These are phyloP conservation scores for Ogataea dorogensis DNA, from an alignment of 805 yeast species.

Conservation along the genomic window DNA sequence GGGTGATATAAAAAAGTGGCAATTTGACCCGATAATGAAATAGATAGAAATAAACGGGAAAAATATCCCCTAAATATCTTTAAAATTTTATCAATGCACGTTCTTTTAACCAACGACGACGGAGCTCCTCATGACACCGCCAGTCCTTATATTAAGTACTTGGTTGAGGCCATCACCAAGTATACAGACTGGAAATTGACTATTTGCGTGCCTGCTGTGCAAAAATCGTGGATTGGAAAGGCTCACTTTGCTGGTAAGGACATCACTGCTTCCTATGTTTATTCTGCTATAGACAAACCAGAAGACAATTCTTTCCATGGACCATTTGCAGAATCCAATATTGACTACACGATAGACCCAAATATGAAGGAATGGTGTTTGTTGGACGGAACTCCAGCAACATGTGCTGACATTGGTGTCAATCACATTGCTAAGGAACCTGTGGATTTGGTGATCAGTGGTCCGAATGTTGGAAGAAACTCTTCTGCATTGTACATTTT, in stretches of 20 bases:
- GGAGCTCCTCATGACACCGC: conserved; percentile 82
- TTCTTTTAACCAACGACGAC: conserved; percentile 81
- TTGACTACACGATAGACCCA: conserved; percentile 36
- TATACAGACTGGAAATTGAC: conserved; percentile 82
- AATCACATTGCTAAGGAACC: conserved; percentile 62
- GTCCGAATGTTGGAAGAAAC: conserved; percentile 95
- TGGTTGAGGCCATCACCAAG: conserved; percentile 64
- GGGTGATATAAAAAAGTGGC: conserved; percentile 43
- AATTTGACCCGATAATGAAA: conserved; percentile 6
- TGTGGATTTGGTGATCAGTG: conserved; percentile 85
- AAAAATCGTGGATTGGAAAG: conserved; percentile 94
- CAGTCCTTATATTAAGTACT: conserved; percentile 82
- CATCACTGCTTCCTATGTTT: conserved; percentile 60
- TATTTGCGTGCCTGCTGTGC: conserved; percentile 82
- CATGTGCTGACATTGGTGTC: conserved; percentile 88
- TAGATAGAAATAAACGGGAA: conserved; percentile 1
- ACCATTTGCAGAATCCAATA: conserved; percentile 58
- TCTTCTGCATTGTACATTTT: conserved; percentile 84
- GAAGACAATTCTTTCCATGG: conserved; percentile 61
- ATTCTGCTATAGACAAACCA: conserved; percentile 46
- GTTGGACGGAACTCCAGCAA: conserved; percentile 93
- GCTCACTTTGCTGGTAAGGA: conserved; percentile 87
- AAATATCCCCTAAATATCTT: conserved; percentile 7
- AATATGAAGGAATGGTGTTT: conserved; percentile 76
- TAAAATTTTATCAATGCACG: conserved; percentile 19